phyloP scores from a whole-genome alignment of 139 green algal genomes.

The Bryopsis sp. region DNA sequence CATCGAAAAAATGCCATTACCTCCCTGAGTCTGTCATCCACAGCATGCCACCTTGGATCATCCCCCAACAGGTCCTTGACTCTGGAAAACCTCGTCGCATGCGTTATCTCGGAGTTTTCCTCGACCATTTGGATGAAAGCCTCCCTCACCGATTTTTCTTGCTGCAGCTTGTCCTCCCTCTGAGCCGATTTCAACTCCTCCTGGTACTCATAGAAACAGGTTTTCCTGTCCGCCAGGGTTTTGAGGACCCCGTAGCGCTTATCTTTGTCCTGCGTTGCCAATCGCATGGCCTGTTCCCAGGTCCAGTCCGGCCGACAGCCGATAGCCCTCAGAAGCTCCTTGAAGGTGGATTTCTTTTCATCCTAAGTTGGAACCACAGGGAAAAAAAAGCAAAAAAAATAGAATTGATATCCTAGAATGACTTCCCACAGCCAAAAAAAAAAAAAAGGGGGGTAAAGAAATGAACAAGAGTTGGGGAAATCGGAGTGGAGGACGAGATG shows the following conservation, averaged over 20 bases:
- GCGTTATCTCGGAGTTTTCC: conserved; percentile 29
- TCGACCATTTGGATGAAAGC: conserved; percentile 53
- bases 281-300: conserved; percentile 73
- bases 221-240: conserved; percentile 80
- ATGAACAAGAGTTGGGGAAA: background rate
- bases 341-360: conserved; percentile 88
- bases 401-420: background rate
- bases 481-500: too few relatives aligned
- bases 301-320: conserved; percentile 41
- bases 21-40: background rate
- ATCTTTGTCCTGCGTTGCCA: conserved; percentile 53
- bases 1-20: too few relatives aligned
- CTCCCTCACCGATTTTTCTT: conserved; percentile 49
- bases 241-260: conserved; percentile 74
- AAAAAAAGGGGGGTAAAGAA: background rate
- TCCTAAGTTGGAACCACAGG: conserved; percentile 27
- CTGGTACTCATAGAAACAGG: conserved; percentile 85
- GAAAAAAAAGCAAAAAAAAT: too few relatives aligned
- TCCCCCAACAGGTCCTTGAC: conserved; percentile 47
- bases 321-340: conserved; percentile 71
- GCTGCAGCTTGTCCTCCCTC: conserved; percentile 56
- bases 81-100: conserved; percentile 32
- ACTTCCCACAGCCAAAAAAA: background rate
- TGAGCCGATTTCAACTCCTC: conserved; percentile 54
- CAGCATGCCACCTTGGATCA: conserved; percentile 51